Conservation (phyloP, 192 early-diverging fungal genomes). For the Thamnidium elegans region DNA sequence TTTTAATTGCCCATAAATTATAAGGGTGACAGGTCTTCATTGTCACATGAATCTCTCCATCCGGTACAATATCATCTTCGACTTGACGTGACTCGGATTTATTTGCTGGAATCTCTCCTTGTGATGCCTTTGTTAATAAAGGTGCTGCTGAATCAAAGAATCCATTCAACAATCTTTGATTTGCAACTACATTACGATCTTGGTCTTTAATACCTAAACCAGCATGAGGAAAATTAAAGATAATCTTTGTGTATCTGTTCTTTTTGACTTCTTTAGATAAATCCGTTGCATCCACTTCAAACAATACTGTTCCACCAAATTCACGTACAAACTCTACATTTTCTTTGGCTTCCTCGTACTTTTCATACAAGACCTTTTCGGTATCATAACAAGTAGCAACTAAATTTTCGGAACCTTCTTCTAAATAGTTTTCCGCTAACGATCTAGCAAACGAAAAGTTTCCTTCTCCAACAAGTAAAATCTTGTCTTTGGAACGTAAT, state of each 20-base stretch:
- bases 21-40: constrained; percentile 87
- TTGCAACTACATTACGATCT: constrained; percentile 74
- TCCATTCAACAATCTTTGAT: constrained; percentile 66
- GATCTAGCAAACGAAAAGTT: constrained; percentile 90
- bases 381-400: constrained; percentile 79
- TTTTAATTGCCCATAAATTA: constrained; percentile 80
- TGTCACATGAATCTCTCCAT: constrained; percentile 76
- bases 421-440: constrained; percentile 51
- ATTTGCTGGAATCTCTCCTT: background rate
- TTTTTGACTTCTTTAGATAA: constrained; percentile 58
- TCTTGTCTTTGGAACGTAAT: constrained; percentile 41
- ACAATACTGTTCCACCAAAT: constrained; percentile 68
- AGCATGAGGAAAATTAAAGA: constrained; percentile 96
- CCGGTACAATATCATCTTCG: constrained; percentile 8
- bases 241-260: constrained; percentile 72
- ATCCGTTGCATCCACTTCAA: constrained; percentile 75
- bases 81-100: constrained; percentile 3
- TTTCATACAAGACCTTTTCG: constrained; percentile 58
- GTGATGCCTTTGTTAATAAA: constrained; percentile 42
- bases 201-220: constrained; percentile 92
- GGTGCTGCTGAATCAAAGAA: constrained; percentile 60
- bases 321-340: constrained; percentile 60
- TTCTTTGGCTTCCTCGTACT: constrained; percentile 74
- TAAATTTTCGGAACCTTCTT: constrained; percentile 56
- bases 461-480: constrained; percentile 85